Conservation (phyloP, 768 basidiomycete genomes). For the Podaxis sp. region DNA sequence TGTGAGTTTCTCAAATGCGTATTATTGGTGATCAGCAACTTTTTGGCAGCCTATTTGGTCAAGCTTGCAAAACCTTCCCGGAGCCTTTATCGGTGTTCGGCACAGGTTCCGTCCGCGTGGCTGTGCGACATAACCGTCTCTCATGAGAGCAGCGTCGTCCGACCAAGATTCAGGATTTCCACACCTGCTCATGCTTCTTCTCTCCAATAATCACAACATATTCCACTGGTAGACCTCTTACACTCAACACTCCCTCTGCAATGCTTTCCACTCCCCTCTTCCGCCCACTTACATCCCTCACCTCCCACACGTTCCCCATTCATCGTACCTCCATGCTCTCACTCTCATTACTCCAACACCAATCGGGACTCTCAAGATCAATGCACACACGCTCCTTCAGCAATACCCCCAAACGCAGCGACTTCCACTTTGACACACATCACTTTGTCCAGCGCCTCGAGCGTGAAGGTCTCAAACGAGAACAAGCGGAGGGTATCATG, state of each 20-base stretch:
- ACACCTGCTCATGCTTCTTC: constrained; percentile 1
- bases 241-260: background rate
- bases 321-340: background rate
- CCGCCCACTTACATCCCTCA: constrained; percentile 1
- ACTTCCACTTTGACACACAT: constrained; percentile 94
- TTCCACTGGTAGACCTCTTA: background rate
- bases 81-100: background rate
- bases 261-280: background rate
- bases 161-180: background rate
- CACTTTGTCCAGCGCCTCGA: constrained; percentile 91
- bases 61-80: constrained; percentile 2
- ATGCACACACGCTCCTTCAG: constrained; percentile 28
- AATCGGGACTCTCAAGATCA: background rate
- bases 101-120: background rate
- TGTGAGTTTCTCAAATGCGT: background rate
- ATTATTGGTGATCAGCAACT: background rate
- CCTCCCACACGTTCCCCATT: background rate
- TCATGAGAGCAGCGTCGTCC: background rate
- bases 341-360: constrained; percentile 1
- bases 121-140: background rate
- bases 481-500: constrained; percentile 97
- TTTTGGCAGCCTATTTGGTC: constrained; percentile 7
- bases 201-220: background rate
- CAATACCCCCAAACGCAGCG: constrained; percentile 24
- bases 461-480: constrained; percentile 82